Percentiles rank a stretch among this genome's conserved stretches.
Evolutionary conservation across 257 asterid genomes (phyloP).

Genomic region (Ajuga chamaepitys): DNA sequence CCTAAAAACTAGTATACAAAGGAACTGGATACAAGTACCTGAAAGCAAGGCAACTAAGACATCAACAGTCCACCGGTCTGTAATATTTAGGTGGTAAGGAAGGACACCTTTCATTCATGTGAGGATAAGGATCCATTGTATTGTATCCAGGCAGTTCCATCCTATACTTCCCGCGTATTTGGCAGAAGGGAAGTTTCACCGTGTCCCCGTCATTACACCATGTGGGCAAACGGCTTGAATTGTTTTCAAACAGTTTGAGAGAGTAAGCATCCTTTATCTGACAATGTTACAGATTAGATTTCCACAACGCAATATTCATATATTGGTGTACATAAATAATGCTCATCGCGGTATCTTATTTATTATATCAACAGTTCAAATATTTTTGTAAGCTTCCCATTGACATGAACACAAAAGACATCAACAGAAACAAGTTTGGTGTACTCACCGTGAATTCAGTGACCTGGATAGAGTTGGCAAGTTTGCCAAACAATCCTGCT

Average conservation of each 20-base stretch:
- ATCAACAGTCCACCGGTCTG: conserved; percentile 67
- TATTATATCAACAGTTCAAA: neutral
- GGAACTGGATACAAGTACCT: neutral
- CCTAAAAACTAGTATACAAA: conserved; percentile 6
- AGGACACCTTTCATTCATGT: conserved; percentile 91
- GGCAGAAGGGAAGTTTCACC: conserved; percentile 81
- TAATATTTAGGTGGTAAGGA: conserved; percentile 66
- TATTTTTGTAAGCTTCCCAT: neutral
- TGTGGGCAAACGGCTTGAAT: conserved; percentile 67
- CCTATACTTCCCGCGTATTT: conserved; percentile 69
- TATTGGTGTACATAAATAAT: too few relatives aligned
- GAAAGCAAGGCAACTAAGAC: neutral
- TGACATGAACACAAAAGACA: neutral
- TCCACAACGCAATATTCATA: neutral
- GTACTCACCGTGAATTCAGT: conserved; percentile 91
- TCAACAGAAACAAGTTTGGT: neutral
- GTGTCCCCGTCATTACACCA: conserved; percentile 91
- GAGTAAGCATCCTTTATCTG: conserved; percentile 92
- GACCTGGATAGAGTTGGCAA: conserved; percentile 64
- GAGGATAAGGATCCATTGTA: conserved; percentile 60
- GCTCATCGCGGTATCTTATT: neutral
- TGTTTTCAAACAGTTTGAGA: conserved; percentile 65
- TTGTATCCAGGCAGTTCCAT: conserved; percentile 89
- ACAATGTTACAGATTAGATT: conserved; percentile 17
- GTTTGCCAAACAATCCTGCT: conserved; percentile 77